Conservation (phyloP, 345 rosid species). For the Eucalyptus regnans region DNA sequence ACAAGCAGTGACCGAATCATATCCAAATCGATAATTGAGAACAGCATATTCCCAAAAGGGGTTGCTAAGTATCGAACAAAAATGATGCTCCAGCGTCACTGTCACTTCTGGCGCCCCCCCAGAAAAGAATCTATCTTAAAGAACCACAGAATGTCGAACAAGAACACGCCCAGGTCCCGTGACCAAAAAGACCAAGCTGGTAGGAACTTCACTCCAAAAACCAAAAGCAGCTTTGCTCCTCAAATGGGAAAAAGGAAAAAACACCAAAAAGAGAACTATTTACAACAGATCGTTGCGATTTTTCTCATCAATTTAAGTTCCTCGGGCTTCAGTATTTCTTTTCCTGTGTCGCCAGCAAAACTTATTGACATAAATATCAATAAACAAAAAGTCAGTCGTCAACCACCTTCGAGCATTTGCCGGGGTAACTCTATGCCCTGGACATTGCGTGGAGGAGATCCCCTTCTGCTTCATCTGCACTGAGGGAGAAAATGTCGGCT, state of each 20-base stretch:
- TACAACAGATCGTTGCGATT: neutral
- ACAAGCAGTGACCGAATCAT: neutral
- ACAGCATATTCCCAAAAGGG: neutral
- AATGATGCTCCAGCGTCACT: neutral
- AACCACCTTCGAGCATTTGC: neutral
- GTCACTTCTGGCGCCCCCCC: neutral
- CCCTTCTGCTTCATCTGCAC: constrained; percentile 21
- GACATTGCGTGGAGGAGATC: neutral
- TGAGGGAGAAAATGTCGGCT: constrained; percentile 56
- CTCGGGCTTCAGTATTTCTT: neutral
- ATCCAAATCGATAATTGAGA: neutral
- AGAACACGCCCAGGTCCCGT: neutral
- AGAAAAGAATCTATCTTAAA: neutral
- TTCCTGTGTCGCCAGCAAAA: neutral
- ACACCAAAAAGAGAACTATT: neutral
- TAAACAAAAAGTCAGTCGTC: neutral
- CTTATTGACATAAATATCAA: neutral
- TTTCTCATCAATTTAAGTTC: neutral
- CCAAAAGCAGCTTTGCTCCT: neutral
- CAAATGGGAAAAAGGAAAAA: neutral
- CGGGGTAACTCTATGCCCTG: neutral
- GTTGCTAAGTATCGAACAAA: neutral
- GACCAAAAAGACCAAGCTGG: neutral
- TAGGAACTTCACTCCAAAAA: neutral
- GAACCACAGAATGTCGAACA: neutral